phyloP scores from a whole-genome alignment of 495 filamentous ascomycete species.

The Podospora sp. region DNA sequence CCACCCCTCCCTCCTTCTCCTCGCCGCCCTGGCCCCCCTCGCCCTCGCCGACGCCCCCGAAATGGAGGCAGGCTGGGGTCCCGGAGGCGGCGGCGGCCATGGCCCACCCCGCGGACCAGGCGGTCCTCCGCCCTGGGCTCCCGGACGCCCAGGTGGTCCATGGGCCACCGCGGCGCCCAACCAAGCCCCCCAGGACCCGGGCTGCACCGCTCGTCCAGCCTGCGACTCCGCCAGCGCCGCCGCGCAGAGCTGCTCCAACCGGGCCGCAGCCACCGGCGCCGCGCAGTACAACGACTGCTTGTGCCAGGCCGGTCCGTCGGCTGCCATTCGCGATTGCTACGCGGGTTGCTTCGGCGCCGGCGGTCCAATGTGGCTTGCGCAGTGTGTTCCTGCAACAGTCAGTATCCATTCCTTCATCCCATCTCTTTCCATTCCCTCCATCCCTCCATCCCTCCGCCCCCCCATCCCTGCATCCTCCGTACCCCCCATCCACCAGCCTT shows the following conservation, averaged over 20 bases:
- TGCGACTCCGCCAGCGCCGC: slow-evolving; percentile 1
- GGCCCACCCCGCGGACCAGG: background rate
- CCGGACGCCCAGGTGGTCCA: background rate
- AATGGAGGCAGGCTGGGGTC: background rate
- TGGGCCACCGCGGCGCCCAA: background rate
- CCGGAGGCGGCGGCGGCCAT: background rate
- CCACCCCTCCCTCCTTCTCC: background rate
- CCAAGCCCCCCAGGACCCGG: background rate
- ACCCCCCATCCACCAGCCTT: too few relatives aligned
- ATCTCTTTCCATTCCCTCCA: too few relatives aligned
- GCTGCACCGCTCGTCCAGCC: background rate
- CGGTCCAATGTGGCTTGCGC: background rate
- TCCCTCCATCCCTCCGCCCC: too few relatives aligned
- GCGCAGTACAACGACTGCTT: background rate
- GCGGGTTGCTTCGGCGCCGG: background rate
- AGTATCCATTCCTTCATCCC: too few relatives aligned
- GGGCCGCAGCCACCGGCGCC: background rate
- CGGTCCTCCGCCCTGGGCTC: background rate
- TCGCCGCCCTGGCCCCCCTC: background rate
- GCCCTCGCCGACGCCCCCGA: background rate
- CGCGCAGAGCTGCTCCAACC: background rate
- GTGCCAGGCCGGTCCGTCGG: slow-evolving; percentile 4
- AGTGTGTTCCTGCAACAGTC: slow-evolving; percentile 1
- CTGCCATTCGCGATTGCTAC: background rate
- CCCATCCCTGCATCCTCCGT: too few relatives aligned